phyloP scores from a whole-genome alignment of 2,329 filamentous ascomycete species.

The Diaporthe sp. region DNA sequence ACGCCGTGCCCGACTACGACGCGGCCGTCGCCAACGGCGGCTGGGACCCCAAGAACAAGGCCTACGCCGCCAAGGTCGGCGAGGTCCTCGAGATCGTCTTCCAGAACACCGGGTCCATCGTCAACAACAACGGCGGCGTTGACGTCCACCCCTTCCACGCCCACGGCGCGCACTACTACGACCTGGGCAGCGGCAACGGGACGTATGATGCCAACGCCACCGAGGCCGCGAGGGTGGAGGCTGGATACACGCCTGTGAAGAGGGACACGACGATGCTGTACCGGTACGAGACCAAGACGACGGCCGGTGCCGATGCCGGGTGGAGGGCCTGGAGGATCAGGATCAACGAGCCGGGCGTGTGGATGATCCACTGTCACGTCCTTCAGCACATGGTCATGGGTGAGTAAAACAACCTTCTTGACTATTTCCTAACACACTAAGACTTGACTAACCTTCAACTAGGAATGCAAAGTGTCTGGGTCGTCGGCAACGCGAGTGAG shows the following conservation, averaged over 20 bases:
- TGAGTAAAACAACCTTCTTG: slow-evolving; percentile 46
- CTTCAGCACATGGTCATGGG: slow-evolving; percentile 72
- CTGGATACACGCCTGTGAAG: slow-evolving; percentile 53
- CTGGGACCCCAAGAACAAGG: slow-evolving; percentile 65
- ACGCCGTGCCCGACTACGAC: slow-evolving; percentile 63
- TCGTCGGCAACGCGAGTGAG: slow-evolving; percentile 55
- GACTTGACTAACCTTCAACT: neutral
- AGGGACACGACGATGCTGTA: slow-evolving; percentile 69
- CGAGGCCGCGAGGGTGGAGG: slow-evolving; percentile 55
- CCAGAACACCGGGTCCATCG: slow-evolving; percentile 52
- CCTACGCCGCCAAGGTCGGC: slow-evolving; percentile 67
- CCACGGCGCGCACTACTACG: slow-evolving; percentile 68
- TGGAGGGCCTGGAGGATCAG: slow-evolving; percentile 74
- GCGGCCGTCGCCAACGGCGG: slow-evolving; percentile 64
- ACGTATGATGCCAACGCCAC: slow-evolving; percentile 65
- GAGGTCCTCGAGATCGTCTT: slow-evolving; percentile 69
- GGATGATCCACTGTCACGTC: slow-evolving; percentile 75
- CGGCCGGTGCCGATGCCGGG: slow-evolving; percentile 59
- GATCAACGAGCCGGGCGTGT: slow-evolving; percentile 66
- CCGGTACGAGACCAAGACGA: slow-evolving; percentile 61
- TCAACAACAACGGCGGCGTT: slow-evolving; percentile 56
- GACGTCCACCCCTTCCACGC: slow-evolving; percentile 66
- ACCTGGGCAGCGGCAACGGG: slow-evolving; percentile 67
- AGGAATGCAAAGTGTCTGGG: slow-evolving; percentile 60
- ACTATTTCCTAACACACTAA: slow-evolving; percentile 46